Conservation (phyloP, 176 grass and related monocot genomes). For the Oryza longistaminata region DNA sequence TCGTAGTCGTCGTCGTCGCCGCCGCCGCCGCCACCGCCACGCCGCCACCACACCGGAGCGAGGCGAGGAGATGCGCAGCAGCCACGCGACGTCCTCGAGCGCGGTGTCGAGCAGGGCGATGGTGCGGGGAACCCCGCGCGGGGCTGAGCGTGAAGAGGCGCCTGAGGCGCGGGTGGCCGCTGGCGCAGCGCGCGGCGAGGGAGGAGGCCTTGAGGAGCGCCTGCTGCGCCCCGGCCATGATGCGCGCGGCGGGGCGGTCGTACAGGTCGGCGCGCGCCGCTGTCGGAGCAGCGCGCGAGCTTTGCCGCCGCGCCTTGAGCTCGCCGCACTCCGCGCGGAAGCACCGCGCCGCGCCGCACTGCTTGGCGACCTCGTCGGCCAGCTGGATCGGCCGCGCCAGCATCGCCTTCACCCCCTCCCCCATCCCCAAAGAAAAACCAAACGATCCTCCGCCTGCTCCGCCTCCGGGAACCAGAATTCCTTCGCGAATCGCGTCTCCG, state of each 20-base stretch:
- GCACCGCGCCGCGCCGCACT: constrained; percentile 44
- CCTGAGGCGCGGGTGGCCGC: constrained; percentile 54
- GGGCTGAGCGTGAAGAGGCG: constrained; percentile 68
- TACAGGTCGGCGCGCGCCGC: constrained; percentile 82
- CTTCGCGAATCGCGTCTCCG: background rate
- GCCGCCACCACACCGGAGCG: constrained; percentile 29
- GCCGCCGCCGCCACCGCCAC: constrained; percentile 14
- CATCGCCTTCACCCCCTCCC: constrained; percentile 77
- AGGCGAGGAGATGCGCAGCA: constrained; percentile 71
- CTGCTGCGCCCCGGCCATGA: constrained; percentile 53
- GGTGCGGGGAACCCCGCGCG: constrained; percentile 65
- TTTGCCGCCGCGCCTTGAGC: constrained; percentile 63
- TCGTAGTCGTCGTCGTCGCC: constrained; percentile 38
- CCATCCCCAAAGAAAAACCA: constrained; percentile 36
- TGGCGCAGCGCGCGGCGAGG: constrained; percentile 56
- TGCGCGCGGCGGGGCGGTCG: constrained; percentile 71
- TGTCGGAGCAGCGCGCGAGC: constrained; percentile 79
- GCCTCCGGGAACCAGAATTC: background rate
- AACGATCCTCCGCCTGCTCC: background rate
- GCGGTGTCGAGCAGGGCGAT: constrained; percentile 58
- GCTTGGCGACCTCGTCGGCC: constrained; percentile 74
- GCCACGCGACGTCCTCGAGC: constrained; percentile 76
- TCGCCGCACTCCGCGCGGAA: constrained; percentile 66
- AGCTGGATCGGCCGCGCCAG: constrained; percentile 82
- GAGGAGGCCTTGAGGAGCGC: constrained; percentile 56